A percentile compares a stretch with the other conserved stretches of the same genome.
These are phyloP conservation scores for Excoecaria agallocha DNA, from an alignment of 345 rosid species.

Conservation along the genomic window DNA sequence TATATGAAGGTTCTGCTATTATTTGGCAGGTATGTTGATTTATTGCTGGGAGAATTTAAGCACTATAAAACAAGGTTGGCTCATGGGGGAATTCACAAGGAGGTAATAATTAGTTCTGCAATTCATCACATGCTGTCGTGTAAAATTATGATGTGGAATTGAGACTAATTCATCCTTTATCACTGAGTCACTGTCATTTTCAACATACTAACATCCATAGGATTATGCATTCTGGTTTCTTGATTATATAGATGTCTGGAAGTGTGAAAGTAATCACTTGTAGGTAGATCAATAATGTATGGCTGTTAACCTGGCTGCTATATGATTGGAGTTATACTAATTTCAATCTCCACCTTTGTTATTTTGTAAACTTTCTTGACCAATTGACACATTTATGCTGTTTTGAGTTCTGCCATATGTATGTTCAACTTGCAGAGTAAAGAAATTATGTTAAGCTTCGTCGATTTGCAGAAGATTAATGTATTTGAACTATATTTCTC, in stretches of 20 bases:
- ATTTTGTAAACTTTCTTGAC: not conserved
- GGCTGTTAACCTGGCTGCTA: not conserved
- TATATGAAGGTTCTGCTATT: not conserved
- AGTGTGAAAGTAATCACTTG: not conserved
- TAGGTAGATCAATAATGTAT: too few relatives aligned
- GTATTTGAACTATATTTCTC: conserved; percentile 11
- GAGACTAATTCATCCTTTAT: not conserved
- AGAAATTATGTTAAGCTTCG: not conserved
- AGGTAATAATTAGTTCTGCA: conserved; percentile 49
- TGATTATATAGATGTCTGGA: not conserved
- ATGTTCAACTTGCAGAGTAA: not conserved
- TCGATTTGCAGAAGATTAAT: not conserved
- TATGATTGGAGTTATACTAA: not conserved
- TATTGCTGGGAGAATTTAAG: conserved; percentile 92
- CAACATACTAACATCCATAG: not conserved
- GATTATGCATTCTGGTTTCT: not conserved
- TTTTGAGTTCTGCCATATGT: not conserved
- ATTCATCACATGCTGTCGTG: not conserved
- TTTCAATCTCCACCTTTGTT: not conserved
- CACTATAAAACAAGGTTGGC: conserved; percentile 91
- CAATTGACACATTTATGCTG: not conserved
- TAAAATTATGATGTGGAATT: conserved; percentile 7
- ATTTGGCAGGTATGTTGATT: conserved; percentile 77
- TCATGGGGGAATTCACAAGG: conserved; percentile 80
- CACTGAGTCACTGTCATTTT: not conserved